phyloP scores from a whole-genome alignment of 139 green algal species.

The Trebouxia sp. region DNA sequence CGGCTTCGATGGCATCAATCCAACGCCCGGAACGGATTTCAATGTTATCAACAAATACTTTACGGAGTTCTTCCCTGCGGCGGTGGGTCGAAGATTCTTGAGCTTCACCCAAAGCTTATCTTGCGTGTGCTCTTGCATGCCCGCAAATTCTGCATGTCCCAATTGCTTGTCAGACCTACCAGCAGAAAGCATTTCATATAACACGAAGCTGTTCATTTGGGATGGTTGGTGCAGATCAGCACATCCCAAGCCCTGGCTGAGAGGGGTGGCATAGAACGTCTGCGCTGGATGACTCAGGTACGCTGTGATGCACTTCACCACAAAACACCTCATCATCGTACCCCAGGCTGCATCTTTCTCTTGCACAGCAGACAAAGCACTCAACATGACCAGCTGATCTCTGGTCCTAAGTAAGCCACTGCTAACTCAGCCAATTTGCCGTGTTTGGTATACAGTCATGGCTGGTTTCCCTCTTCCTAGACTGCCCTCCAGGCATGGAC shows the following conservation, averaged over 20 bases:
- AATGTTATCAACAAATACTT: constrained; percentile 64
- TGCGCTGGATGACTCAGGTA: constrained; percentile 43
- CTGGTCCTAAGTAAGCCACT: too few relatives aligned
- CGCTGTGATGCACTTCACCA: not conserved
- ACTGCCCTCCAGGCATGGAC: constrained; percentile 59
- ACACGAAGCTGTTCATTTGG: too few relatives aligned
- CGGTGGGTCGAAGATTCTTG: constrained; percentile 27
- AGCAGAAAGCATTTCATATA: too few relatives aligned
- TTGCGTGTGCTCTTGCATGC: not conserved
- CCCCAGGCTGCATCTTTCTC: too few relatives aligned
- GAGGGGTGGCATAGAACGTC: constrained; percentile 34
- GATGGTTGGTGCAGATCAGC: constrained; percentile 24
- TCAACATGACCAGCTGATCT: too few relatives aligned
- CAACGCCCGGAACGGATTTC: constrained; percentile 41
- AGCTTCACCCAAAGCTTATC: not conserved
- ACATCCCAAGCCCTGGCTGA: constrained; percentile 27
- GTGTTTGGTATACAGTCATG: constrained; percentile 57
- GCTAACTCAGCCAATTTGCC: too few relatives aligned
- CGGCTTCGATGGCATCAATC: constrained; percentile 40
- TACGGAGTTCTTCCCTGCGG: constrained; percentile 46
- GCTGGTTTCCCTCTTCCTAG: constrained; percentile 60
- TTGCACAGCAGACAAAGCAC: too few relatives aligned
- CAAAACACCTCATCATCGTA: too few relatives aligned
- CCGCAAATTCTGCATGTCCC: not conserved
- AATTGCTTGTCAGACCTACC: too few relatives aligned